A percentile compares a stretch with the other conserved stretches of the same genome.
These are phyloP conservation scores for Leavenworthia alabamica DNA, from an alignment of 345 rosid genomes.

Conservation along the genomic window DNA sequence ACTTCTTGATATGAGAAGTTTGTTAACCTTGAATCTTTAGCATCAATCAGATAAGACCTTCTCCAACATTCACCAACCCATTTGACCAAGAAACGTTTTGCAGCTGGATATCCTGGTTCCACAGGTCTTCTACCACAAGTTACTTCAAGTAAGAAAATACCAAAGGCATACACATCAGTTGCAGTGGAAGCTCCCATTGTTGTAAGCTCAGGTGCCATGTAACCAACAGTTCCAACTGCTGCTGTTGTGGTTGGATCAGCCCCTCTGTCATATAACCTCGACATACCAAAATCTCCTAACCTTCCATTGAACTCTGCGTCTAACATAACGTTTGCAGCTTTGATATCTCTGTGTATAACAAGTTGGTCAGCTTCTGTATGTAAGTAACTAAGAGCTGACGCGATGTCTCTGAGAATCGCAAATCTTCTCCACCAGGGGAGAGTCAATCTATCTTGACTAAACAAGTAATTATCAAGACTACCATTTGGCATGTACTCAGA, in stretches of 20 bases:
- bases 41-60: constrained; percentile 30
- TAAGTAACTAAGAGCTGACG: constrained; percentile 39
- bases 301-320: constrained; percentile 63
- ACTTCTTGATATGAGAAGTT: constrained; percentile 30
- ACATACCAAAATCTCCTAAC: constrained; percentile 88
- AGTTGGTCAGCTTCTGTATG: constrained; percentile 51
- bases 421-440: constrained; percentile 43
- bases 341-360: constrained; percentile 49
- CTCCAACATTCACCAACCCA: constrained; percentile 35
- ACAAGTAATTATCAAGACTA: constrained; percentile 43
- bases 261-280: constrained; percentile 71
- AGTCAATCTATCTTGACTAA: background rate
- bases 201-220: constrained; percentile 45
- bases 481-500: constrained; percentile 56
- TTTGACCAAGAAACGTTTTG: constrained; percentile 26
- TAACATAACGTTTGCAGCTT: constrained; percentile 42
- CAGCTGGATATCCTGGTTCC: constrained; percentile 34
- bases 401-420: constrained; percentile 33
- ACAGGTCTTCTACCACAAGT: constrained; percentile 59
- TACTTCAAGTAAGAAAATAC: constrained; percentile 42
- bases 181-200: constrained; percentile 37
- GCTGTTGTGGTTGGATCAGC: constrained; percentile 56
- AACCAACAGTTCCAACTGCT: constrained; percentile 75
- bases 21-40: constrained; percentile 35
- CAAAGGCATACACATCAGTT: constrained; percentile 45